A percentile compares a stretch with the other conserved stretches of the same genome.
Conservation (phyloP, 1,139 yeast species). For the Pichia sp. region DNA sequence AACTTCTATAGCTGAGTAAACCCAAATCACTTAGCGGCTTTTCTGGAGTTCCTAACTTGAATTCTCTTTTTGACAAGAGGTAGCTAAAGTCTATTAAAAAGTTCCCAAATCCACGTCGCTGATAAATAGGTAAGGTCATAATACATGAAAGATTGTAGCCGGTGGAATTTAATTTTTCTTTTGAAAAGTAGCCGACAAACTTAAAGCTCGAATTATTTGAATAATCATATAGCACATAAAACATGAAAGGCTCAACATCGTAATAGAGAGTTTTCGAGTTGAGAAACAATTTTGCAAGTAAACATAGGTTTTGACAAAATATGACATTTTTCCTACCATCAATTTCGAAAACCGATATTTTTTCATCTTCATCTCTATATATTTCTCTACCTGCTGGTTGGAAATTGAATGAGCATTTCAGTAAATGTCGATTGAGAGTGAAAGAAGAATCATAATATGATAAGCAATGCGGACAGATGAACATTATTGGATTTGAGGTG, state of each 20-base stretch:
- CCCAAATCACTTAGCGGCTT: conserved; percentile 90
- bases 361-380: conserved; percentile 51
- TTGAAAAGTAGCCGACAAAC: conserved; percentile 91
- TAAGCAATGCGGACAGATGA: conserved; percentile 81
- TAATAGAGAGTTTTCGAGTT: conserved; percentile 89
- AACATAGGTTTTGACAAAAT: conserved; percentile 86
- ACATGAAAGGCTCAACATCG: conserved; percentile 92
- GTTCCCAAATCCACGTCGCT: conserved; percentile 85
- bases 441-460: conserved; percentile 74
- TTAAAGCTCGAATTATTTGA: conserved; percentile 43
- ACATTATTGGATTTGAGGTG: conserved; percentile 55
- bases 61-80: conserved; percentile 67
- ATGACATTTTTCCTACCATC: conserved; percentile 81
- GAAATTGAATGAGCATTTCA: conserved; percentile 60
- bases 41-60: conserved; percentile 87
- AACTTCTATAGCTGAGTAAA: conserved; percentile 74
- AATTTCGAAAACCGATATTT: conserved; percentile 77
- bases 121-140: conserved; percentile 81
- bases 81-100: conserved; percentile 87
- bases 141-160: conserved; percentile 88
- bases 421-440: conserved; percentile 62
- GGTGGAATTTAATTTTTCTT: conserved; percentile 72
- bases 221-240: conserved; percentile 63
- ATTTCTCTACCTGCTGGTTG: conserved; percentile 93
- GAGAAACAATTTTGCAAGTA: conserved; percentile 80